Conservation (phyloP, 805 yeast genomes). For the Ogataea sp. region DNA sequence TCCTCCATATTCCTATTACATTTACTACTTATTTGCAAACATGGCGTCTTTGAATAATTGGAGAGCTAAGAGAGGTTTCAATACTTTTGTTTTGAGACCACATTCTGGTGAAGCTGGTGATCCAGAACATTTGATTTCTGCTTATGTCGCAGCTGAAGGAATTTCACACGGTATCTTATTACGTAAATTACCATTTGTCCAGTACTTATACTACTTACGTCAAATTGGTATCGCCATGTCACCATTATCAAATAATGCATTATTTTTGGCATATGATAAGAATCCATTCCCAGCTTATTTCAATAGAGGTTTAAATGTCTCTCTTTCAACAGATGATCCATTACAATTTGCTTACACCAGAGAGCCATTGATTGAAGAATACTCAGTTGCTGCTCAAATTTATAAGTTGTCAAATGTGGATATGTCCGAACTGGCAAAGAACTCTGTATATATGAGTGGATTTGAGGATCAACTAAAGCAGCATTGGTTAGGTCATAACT, state of each 20-base stretch:
- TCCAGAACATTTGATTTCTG: conserved; percentile 90
- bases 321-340: conserved; percentile 96
- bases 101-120: conserved; percentile 99
- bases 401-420: conserved; percentile 91
- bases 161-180: conserved; percentile 92
- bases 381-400: conserved; percentile 96
- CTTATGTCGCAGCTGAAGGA: conserved; percentile 83
- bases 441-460: conserved; percentile 90
- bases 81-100: conserved; percentile 91
- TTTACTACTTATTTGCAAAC: conserved; percentile 84
- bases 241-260: conserved; percentile 92
- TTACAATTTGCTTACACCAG: conserved; percentile 94
- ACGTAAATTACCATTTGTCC: conserved; percentile 91
- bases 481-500: conserved; percentile 86
- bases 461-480: conserved; percentile 80
- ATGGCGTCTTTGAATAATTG: conserved; percentile 79
- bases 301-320: conserved; percentile 88
- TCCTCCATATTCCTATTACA: conserved; percentile 96
- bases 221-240: conserved; percentile 99
- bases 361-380: conserved; percentile 96
- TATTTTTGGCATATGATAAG: conserved; percentile 92
- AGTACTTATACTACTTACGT: conserved; percentile 85
- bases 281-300: conserved; percentile 91
- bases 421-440: conserved; percentile 93
- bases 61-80: conserved; percentile 67